Base-by-base conservation (phyloP, 2,329 filamentous ascomycete species). In the Oidium heveae region DNA sequence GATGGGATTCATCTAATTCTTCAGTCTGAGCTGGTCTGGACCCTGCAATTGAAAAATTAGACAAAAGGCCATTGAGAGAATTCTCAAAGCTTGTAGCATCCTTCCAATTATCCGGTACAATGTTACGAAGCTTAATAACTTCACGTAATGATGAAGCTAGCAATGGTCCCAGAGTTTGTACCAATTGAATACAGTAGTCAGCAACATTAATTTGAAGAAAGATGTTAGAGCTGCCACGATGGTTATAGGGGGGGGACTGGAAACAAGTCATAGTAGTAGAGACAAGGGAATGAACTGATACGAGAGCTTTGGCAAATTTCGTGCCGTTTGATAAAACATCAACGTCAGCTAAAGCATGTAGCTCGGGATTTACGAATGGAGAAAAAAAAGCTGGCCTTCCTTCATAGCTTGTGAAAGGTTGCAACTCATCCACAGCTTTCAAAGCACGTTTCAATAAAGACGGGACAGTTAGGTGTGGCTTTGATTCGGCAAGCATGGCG, bases 71-170 rank as follows among this genome's bases (percentile, higher is more conserved):
- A 55, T 61, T 58, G 12, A 57, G 57, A 52, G 55, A 50, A 24
- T 62, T 59, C 54, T 61, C 64, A 10, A 59, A 54, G 33, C 60
- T 58, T 28, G 53, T 53, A 16, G 59, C 57, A 54, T 58, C 56
- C 55, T 62, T 63, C 80, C 81, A 84, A 56, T 79, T 72, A 39
- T 79, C 74, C 0, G 89, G 86, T 52, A 94, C 81, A 54, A 76
- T 73, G 53, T 77, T 80, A 59, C 83, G 76, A 47, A 95, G 71
- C 0, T 81, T 71, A 37, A 88, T 83, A 59, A 93, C 84, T 66
- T 98, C 89, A 66, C 81, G 82, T n/a, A 94, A 74, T 56, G 86
- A 84, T 54, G 82, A 81, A 44, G 84, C 77, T 59, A 95, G 75
- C 16, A 98, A 70, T 24, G 80, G 79, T 3, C 86, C 87, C 36